A percentile compares a stretch with the other conserved stretches of the same genome.
These are phyloP conservation scores for Aspergillus phoenicis DNA, from an alignment of 2,329 filamentous ascomycete genomes.

Conservation along the genomic window DNA sequence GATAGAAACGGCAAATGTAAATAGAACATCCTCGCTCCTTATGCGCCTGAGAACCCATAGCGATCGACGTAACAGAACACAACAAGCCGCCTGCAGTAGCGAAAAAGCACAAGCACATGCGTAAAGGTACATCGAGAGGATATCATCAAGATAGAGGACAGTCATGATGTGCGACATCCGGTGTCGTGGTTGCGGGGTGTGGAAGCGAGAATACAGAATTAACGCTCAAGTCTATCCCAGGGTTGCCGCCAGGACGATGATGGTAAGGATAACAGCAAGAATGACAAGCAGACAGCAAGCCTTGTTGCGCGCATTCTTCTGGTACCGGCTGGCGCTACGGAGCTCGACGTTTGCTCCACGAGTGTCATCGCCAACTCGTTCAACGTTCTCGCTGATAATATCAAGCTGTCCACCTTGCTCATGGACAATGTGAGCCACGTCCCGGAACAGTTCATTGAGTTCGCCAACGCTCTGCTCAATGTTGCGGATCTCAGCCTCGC, in stretches of 20 bases:
- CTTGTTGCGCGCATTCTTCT: slow-evolving; percentile 93
- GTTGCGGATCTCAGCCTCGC: slow-evolving; percentile 93
- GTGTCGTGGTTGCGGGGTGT: slow-evolving; percentile 8
- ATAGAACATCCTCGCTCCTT: slow-evolving; percentile 30
- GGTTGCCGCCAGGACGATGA: slow-evolving; percentile 84
- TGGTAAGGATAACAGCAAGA: slow-evolving; percentile 81
- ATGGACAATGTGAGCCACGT: slow-evolving; percentile 95
- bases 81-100: slow-evolving; percentile 12
- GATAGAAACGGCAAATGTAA: slow-evolving; percentile 21
- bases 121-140: slow-evolving; percentile 34
- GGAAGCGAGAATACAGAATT: not conserved
- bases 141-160: slow-evolving; percentile 34
- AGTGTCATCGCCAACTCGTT: slow-evolving; percentile 78
- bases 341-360: slow-evolving; percentile 83
- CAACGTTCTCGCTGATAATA: slow-evolving; percentile 85
- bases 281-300: slow-evolving; percentile 90
- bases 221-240: slow-evolving; percentile 59
- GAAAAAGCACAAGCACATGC: slow-evolving; percentile 25
- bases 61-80: slow-evolving; percentile 15
- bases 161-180: slow-evolving; percentile 11
- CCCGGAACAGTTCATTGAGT: slow-evolving; percentile 92
- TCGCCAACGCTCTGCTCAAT: slow-evolving; percentile 97
- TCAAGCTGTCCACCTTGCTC: slow-evolving; percentile 90
- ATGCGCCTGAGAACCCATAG: slow-evolving; percentile 19
- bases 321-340: slow-evolving; percentile 82